A percentile compares a stretch with the other conserved stretches of the same genome.
Evolutionary conservation across 805 yeast species (phyloP).

Genomic region (Ogataea sp.): DNA sequence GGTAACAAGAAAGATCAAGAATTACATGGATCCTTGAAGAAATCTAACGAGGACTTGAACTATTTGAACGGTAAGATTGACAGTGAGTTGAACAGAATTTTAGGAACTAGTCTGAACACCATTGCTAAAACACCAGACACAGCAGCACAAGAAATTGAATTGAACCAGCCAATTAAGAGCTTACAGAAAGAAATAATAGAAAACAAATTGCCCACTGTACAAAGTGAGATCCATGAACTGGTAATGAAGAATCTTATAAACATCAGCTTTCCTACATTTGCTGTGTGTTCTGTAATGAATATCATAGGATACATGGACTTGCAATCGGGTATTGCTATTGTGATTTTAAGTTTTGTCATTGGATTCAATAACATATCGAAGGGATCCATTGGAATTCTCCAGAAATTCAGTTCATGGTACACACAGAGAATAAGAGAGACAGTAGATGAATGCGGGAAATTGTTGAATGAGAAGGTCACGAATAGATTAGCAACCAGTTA

Average conservation of each 20-base stretch:
- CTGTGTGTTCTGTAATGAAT: slow-evolving; percentile 17
- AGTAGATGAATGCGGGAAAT: slow-evolving; percentile 11
- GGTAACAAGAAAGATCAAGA: slow-evolving; percentile 13
- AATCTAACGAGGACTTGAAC: slow-evolving; percentile 17
- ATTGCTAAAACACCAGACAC: not conserved
- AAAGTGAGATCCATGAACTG: slow-evolving; percentile 14
- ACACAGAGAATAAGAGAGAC: slow-evolving; percentile 16
- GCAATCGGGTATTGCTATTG: slow-evolving; percentile 19
- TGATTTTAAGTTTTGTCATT: slow-evolving; percentile 19
- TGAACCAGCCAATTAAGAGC: slow-evolving; percentile 10
- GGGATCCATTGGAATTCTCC: slow-evolving; percentile 9
- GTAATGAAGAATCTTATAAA: slow-evolving; percentile 16
- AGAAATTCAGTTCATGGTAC: slow-evolving; percentile 18
- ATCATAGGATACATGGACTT: slow-evolving; percentile 18
- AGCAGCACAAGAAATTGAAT: not conserved
- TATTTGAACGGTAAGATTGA: slow-evolving; percentile 25
- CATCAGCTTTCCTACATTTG: slow-evolving; percentile 19
- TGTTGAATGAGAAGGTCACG: not conserved
- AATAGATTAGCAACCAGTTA: not conserved
- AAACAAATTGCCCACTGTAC: slow-evolving; percentile 20
- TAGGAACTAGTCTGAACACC: not conserved
- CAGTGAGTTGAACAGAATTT: slow-evolving; percentile 7
- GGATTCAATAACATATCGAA: slow-evolving; percentile 19
- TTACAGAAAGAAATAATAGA: slow-evolving; percentile 11
- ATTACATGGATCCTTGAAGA: slow-evolving; percentile 23